Evolutionary conservation across 352 stramenopile species (phyloP), one percentile per base, ranked within the genome.

Genomic region (Thalassiosira delicatula): DNA sequence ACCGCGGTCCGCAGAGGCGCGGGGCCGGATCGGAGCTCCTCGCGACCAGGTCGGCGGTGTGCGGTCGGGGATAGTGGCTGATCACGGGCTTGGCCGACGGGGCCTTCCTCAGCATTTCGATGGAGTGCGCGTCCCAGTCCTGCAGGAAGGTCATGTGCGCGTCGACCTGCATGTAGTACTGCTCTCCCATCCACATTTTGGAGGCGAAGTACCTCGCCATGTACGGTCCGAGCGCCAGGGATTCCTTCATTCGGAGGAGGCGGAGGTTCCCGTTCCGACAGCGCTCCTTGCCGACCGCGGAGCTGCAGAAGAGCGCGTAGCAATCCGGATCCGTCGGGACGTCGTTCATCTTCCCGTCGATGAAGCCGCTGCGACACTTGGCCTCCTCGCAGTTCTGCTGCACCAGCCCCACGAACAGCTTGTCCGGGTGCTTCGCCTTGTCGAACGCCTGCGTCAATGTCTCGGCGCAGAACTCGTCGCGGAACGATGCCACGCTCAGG

Each of bases 121-220:
- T 83, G 5, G 83, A 88, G 32, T 86, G 84, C 11, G 72, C 82
- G 87, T 97, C 94, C 94, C 94, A 97, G 63, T 92, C 74, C 68
- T 90, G 46, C 17, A 87, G 57, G 79, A 96, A 96, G 21, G 89
- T 82, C 86, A 93, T 96, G 79, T 96, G 94, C 12, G 93, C 91
- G 88, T 97, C 94, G 40, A 95, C 96, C 77, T 97, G 94, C 89
- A 97, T 94, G 77, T 95, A 97, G 85, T 84, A 95, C 71, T 86
- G 25, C 80, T 95, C 88, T 23, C 88, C 91, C 53, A 88, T 83
- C 91, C 91, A 95, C 17, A 95, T 68, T 72, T 94, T 93, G 33
- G 70, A 88, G n/a, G 88, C 86, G 86, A 95, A 92, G 56, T 93
- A 96, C 49, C 93, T 81, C 8, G 92, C 93, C 49, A 96, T 93